A percentile compares a stretch with the other conserved stretches of the same genome.
phyloP scores from a whole-genome alignment of 1,284 basidiomycete genomes.

The Trametes pubescens region DNA sequence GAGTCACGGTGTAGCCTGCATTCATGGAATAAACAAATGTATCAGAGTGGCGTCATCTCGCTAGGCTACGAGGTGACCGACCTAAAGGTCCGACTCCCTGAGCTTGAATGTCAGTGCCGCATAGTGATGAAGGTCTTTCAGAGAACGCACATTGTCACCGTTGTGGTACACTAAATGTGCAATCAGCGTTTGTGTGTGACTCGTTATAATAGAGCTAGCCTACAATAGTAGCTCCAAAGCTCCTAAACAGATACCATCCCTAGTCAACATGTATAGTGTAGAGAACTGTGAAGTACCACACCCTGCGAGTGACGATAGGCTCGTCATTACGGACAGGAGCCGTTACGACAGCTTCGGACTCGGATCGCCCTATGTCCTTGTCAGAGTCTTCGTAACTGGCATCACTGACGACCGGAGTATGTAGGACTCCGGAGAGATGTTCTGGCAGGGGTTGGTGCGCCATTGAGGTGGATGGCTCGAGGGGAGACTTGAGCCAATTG shows the following conservation, averaged over 20 bases:
- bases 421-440: not conserved
- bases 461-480: not conserved
- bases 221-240: conserved; percentile 78
- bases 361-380: conserved; percentile 1
- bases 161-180: conserved; percentile 67
- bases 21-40: not conserved
- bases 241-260: conserved; percentile 49
- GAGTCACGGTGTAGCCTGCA: conserved; percentile 66
- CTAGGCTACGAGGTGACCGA: conserved; percentile 22
- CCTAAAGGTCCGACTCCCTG: conserved; percentile 70
- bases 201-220: conserved; percentile 32
- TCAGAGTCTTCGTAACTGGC: not conserved
- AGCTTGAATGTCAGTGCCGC: not conserved
- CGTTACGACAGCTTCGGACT: conserved; percentile 7
- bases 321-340: conserved; percentile 34
- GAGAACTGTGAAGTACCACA: conserved; percentile 20
- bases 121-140: not conserved
- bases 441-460: not conserved
- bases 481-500: not conserved
- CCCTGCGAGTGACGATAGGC: conserved; percentile 43
- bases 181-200: not conserved
- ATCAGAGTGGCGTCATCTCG: not conserved
- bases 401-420: not conserved
- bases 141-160: conserved; percentile 64
- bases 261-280: not conserved